Conservation (phyloP, 257 asterid species). For the Primulina eburnea region DNA sequence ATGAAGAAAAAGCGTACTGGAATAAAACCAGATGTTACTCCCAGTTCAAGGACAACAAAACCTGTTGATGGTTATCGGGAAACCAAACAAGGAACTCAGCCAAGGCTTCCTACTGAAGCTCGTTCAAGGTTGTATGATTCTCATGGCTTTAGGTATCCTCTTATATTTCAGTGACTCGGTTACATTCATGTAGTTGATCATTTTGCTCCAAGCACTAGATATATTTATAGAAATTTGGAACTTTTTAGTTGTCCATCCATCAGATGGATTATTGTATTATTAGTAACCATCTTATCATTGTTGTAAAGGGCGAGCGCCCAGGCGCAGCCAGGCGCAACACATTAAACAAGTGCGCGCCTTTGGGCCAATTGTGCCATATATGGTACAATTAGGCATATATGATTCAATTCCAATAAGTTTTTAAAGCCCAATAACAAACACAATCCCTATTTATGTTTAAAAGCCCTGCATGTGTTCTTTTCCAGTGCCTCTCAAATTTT, state of each 20-base stretch:
- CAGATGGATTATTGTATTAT: constrained; percentile 9
- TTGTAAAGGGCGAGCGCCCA: too few species aligned
- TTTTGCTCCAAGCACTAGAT: constrained; percentile 8
- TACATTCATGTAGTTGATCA: constrained; percentile 19
- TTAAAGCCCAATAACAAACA: too few species aligned
- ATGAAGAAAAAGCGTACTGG: constrained; percentile 94
- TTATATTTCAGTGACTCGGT: constrained; percentile 6
- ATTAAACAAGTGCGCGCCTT: too few species aligned
- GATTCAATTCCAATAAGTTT: too few species aligned
- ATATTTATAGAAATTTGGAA: constrained; percentile 10
- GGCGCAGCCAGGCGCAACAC: too few species aligned
- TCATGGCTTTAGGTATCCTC: constrained; percentile 68
- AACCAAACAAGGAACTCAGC: constrained; percentile 66
- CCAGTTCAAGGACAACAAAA: constrained; percentile 45
- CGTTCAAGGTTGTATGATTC: constrained; percentile 66
- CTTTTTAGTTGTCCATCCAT: constrained; percentile 14
- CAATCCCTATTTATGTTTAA: too few species aligned
- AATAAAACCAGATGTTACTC: constrained; percentile 63
- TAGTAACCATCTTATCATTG: neutral
- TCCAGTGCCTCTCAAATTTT: too few species aligned
- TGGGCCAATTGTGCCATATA: too few species aligned
- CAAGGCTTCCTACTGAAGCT: constrained; percentile 56
- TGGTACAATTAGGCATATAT: too few species aligned
- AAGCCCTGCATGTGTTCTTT: too few species aligned
- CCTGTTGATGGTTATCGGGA: constrained; percentile 67